A percentile compares a stretch with the other conserved stretches of the same genome.
Evolutionary conservation across 1,284 basidiomycete species (phyloP).

Genomic region (Microbotryum silenes-acaulis): DNA sequence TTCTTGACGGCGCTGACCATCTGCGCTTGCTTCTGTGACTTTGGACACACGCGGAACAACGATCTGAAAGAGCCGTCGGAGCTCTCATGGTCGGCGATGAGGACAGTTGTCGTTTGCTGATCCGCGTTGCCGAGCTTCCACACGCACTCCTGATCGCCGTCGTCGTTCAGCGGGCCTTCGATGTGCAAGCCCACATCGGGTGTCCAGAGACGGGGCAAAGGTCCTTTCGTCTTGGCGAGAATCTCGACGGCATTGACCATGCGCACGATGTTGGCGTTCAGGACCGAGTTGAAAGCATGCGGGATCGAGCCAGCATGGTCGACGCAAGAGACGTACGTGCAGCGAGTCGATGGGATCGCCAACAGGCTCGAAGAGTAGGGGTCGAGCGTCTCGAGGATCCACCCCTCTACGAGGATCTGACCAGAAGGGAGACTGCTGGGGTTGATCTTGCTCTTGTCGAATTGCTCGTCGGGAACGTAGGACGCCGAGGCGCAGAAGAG

Average conservation of each 20-base stretch:
- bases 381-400: constrained; percentile 94
- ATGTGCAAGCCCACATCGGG: constrained; percentile 31
- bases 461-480: constrained; percentile 47
- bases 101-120: constrained; percentile 3
- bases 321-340: constrained; percentile 76
- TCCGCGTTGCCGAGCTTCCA: constrained; percentile 14
- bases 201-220: constrained; percentile 27
- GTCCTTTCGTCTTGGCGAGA: constrained; percentile 35
- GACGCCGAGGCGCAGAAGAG: constrained; percentile 43
- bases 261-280: constrained; percentile 54
- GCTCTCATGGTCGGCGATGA: constrained; percentile 12
- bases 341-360: constrained; percentile 86
- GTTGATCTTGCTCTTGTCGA: constrained; percentile 66
- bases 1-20: background rate
- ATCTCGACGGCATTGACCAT: constrained; percentile 39
- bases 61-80: constrained; percentile 14
- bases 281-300: constrained; percentile 74
- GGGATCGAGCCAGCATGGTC: constrained; percentile 86
- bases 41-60: constrained; percentile 11
- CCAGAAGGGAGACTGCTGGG: constrained; percentile 66
- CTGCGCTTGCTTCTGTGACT: background rate
- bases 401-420: constrained; percentile 80
- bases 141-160: constrained; percentile 15
- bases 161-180: constrained; percentile 34
- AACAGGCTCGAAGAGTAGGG: constrained; percentile 94